These are phyloP conservation scores for Arthrobotrys conoides DNA, from an alignment of 2,329 filamentous ascomycete species.

Conservation along the genomic window DNA sequence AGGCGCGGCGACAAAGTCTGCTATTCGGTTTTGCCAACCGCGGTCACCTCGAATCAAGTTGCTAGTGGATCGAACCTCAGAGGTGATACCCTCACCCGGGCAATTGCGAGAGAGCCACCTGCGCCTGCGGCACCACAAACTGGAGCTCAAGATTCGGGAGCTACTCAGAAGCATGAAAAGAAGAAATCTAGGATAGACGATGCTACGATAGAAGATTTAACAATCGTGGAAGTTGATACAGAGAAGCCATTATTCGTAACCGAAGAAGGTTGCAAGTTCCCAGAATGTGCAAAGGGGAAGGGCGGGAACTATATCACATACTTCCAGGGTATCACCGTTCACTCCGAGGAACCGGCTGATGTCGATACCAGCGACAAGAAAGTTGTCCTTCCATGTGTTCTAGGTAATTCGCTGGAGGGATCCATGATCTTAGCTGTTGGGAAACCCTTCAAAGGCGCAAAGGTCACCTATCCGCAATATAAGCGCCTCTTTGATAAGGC, in stretches of 20 bases:
- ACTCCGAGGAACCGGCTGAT: constrained; percentile 41
- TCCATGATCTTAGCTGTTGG: constrained; percentile 62
- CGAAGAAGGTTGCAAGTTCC: constrained; percentile 56
- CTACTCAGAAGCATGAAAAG: constrained; percentile 50
- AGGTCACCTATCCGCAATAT: constrained; percentile 59
- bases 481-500: constrained; percentile 54
- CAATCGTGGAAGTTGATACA: constrained; percentile 48
- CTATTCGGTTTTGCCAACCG: constrained; percentile 63
- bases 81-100: constrained; percentile 54
- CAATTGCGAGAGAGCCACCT: constrained; percentile 51
- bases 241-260: constrained; percentile 55
- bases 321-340: constrained; percentile 59
- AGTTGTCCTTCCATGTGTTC: constrained; percentile 63
- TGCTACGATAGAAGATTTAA: constrained; percentile 8
- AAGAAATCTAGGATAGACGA: constrained; percentile 31
- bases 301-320: constrained; percentile 55
- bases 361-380: constrained; percentile 58
- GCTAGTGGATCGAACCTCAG: constrained; percentile 51
- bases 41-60: constrained; percentile 62
- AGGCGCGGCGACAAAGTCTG: constrained; percentile 62
- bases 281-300: constrained; percentile 40
- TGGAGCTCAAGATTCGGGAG: constrained; percentile 37
- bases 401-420: constrained; percentile 63
- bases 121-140: constrained; percentile 42
- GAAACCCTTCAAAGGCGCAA: constrained; percentile 61